Evolutionary conservation across 2,329 filamentous ascomycete species (phyloP).

Genomic region (Xylariomycetidae sp.): DNA sequence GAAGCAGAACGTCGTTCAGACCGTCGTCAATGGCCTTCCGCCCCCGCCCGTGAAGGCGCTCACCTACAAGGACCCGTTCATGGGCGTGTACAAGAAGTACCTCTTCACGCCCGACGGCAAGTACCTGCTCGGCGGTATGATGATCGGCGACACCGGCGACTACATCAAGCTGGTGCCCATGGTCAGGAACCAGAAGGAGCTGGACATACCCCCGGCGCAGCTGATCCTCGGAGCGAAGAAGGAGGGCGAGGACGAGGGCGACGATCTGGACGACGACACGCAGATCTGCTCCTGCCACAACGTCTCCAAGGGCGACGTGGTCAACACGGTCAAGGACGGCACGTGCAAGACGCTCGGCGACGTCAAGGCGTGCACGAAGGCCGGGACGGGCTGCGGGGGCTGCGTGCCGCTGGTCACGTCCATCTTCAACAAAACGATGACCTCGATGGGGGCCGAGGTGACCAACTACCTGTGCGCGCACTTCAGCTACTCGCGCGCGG

Average conservation of each 20-base stretch:
- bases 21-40: constrained; percentile 49
- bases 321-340: constrained; percentile 67
- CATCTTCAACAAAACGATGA: constrained; percentile 88
- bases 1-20: constrained; percentile 35
- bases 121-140: constrained; percentile 90
- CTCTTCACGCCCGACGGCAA: constrained; percentile 87
- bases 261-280: constrained; percentile 77
- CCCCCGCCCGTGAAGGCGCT: constrained; percentile 70
- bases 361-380: constrained; percentile 86
- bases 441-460: constrained; percentile 78
- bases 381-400: constrained; percentile 84
- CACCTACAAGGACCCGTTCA: constrained; percentile 85
- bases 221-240: constrained; percentile 77
- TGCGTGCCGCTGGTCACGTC: constrained; percentile 84
- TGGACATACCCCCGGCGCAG: constrained; percentile 74
- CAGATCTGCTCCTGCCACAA: constrained; percentile 95
- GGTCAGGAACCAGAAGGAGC: constrained; percentile 75
- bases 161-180: constrained; percentile 86
- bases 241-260: constrained; percentile 67
- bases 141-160: constrained; percentile 89
- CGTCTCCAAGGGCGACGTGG: constrained; percentile 78
- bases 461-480: constrained; percentile 83
- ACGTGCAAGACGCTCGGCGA: constrained; percentile 77
- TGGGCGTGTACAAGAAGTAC: constrained; percentile 89
- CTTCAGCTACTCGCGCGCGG: constrained; percentile 77